Evolutionary conservation across 495 filamentous ascomycete genomes (phyloP).

Genomic region (Trichocladium uniseriatum): DNA sequence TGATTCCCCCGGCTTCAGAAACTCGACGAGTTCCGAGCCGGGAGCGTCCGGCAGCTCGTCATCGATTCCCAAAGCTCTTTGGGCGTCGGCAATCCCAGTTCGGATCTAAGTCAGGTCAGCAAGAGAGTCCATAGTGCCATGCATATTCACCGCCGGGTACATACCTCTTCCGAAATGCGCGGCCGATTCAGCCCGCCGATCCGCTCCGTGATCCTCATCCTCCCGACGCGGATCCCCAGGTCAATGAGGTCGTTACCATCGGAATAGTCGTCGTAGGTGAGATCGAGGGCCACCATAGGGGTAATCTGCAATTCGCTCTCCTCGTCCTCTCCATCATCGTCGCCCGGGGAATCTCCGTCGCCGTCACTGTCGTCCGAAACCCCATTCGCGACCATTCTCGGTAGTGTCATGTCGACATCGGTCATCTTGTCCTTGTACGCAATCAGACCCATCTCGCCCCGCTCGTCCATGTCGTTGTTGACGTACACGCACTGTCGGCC

Average conservation of each 20-base stretch:
- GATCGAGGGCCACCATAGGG: conserved; percentile 49
- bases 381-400: conserved; percentile 44
- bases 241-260: conserved; percentile 49
- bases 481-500: conserved; percentile 57
- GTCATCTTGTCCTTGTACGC: conserved; percentile 66
- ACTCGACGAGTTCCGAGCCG: conserved; percentile 28
- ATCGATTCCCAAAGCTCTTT: background rate
- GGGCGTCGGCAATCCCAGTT: conserved; percentile 16
- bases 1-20: conserved; percentile 41
- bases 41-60: conserved; percentile 7
- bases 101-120: conserved; percentile 16
- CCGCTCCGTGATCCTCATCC: conserved; percentile 62
- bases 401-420: conserved; percentile 50
- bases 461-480: conserved; percentile 50
- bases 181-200: conserved; percentile 53
- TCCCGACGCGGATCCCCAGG: conserved; percentile 59
- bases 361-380: conserved; percentile 7
- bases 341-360: conserved; percentile 15
- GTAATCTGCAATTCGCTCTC: conserved; percentile 45
- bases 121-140: background rate
- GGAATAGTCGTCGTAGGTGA: conserved; percentile 53
- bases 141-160: background rate
- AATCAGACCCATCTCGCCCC: conserved; percentile 49
- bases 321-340: conserved; percentile 40
- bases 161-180: conserved; percentile 58